Percentiles rank a stretch among this genome's conserved stretches.
Conservation (phyloP, 73 alveolate genomes). For the Strombidium stylifer region DNA sequence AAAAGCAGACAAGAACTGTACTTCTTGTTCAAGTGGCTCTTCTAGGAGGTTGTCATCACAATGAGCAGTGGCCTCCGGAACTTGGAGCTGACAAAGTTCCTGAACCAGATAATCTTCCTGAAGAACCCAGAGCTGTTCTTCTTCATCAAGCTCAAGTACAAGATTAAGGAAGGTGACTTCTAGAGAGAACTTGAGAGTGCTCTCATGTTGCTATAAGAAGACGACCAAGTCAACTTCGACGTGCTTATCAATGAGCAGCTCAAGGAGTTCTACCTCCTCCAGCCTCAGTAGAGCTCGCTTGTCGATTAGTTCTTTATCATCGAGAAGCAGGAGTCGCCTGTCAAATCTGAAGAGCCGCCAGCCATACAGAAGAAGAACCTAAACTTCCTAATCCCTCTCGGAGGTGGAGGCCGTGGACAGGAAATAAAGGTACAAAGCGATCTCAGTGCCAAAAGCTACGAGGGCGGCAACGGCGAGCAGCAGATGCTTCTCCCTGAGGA, state of each 20-base stretch:
- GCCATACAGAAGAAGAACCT: too few species aligned
- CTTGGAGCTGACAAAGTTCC: conserved; percentile 3
- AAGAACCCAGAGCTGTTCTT: conserved; percentile 1
- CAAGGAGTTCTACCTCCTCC: conserved; percentile 27
- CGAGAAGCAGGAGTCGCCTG: neutral
- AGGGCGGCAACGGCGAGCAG: too few species aligned
- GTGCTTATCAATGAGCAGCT: conserved; percentile 32
- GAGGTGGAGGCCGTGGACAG: too few species aligned
- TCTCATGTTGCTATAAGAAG: neutral
- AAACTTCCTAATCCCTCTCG: too few species aligned
- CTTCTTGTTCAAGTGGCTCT: neutral
- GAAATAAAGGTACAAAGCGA: too few species aligned
- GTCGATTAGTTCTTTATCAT: neutral
- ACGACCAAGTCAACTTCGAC: neutral
- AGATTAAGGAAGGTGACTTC: neutral
- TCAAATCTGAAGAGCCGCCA: too few species aligned
- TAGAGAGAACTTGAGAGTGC: neutral
- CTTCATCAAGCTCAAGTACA: neutral
- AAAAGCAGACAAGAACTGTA: conserved; percentile 1
- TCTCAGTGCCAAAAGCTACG: too few species aligned
- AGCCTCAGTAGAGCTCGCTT: conserved; percentile 6
- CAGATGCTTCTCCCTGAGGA: too few species aligned
- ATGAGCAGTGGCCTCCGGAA: neutral
- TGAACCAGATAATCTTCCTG: conserved; percentile 9
- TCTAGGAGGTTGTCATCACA: conserved; percentile 11